Base-by-base conservation (phyloP, 2,329 filamentous ascomycete genomes). In the Blumeria hordei region DNA sequence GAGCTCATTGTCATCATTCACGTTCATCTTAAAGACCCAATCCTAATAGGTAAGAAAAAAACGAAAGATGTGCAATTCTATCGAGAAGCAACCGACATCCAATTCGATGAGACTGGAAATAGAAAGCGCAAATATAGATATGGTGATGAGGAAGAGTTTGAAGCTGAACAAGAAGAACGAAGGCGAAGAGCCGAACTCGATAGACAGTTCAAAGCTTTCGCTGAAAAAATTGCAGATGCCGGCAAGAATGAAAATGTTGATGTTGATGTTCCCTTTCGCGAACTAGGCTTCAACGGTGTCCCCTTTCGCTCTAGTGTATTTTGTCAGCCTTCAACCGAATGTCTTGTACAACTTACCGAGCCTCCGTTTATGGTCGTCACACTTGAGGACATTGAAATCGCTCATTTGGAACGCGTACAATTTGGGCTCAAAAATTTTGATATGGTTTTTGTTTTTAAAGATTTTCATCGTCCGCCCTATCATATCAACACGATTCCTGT, bases 341-440 rank as follows among this genome's bases (percentile, higher is more conserved):
- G 92, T 62, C 74, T 98, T 52, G 93, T 98, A 54, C 92, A 98
- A 68, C 78, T 98, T 56, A 94, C 92, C 2, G 92, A 98, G 67
- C 90, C 90, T 32, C 93, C 92, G 0, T 98, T 98, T 70, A 83
- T 94, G 72, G 92, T 95, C 53, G 75, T 98, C 60, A 95, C 92
- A 0, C 78, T 98, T 36, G 88, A 90, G 53, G 92, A 98, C 64
- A 92, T 98, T 60, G 92, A 98, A 68, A 78, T 96, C 61, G 92
- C 92, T 14, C 92, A 98, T 70, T 72, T 98, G 57, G 92, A 98
- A 69, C 85, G 90, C 71, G 92, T 98, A 16, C 75, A 90, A 70
- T 98, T 98, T 64, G 93, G 92, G 36, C 75, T 98, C 58, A 95
- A 96, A 74, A 98, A 98, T 69, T 98, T 98, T 67, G 92, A 98